Conservation (phyloP, 2,329 filamentous ascomycete species). For the Cladosporium sp. region DNA sequence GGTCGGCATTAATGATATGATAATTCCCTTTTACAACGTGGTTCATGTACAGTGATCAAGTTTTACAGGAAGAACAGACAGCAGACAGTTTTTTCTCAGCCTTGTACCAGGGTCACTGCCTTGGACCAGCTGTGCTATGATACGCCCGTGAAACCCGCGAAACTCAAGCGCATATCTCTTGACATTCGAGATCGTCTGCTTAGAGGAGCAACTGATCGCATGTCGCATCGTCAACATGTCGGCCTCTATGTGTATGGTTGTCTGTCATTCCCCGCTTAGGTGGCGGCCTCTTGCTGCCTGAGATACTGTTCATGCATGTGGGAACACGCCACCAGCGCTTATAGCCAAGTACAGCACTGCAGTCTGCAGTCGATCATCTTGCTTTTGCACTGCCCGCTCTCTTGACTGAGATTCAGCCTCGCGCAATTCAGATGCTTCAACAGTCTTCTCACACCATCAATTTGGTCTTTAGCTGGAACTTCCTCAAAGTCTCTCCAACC, state of each 20-base stretch:
- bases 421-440: too few species aligned
- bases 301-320: neutral
- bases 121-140: neutral
- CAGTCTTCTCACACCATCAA: too few species aligned
- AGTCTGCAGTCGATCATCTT: neutral
- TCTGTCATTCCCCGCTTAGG: neutral
- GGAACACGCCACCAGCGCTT: neutral
- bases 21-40: neutral
- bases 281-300: neutral
- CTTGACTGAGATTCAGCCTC: too few species aligned
- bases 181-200: neutral
- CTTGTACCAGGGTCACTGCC: neutral
- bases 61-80: neutral
- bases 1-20: neutral
- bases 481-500: too few species aligned
- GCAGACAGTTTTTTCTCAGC: neutral
- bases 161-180: neutral
- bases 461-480: too few species aligned
- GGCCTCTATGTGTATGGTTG: neutral
- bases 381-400: neutral
- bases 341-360: neutral
- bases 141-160: neutral
- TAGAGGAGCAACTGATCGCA: too few species aligned
- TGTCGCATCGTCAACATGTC: neutral
- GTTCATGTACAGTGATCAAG: neutral